phyloP scores from a whole-genome alignment of 352 stramenopile genomes.

The Pythium brassicae region DNA sequence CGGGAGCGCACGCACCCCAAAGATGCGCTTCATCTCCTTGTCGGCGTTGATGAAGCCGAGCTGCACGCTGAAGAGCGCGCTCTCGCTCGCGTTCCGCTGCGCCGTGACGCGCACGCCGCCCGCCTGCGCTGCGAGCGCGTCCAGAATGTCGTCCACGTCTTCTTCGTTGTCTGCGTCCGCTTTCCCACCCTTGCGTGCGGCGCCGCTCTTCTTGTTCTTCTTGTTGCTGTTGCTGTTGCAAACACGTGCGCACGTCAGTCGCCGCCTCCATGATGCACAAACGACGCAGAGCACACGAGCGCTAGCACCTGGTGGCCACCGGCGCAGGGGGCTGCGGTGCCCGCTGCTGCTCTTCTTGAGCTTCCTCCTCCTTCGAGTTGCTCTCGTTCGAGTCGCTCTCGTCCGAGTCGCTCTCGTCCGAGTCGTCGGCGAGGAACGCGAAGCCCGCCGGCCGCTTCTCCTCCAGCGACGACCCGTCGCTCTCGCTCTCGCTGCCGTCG shows the following conservation, averaged over 20 bases:
- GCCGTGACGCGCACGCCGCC: slow-evolving; percentile 31
- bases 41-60: slow-evolving; percentile 78
- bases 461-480: slow-evolving; percentile 15
- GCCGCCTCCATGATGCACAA: background rate
- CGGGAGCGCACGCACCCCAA: slow-evolving; percentile 67
- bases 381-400: slow-evolving; percentile 22
- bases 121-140: slow-evolving; percentile 47
- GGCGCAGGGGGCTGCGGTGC: slow-evolving; percentile 7
- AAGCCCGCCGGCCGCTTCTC: slow-evolving; percentile 64
- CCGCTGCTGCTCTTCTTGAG: slow-evolving; percentile 13
- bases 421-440: slow-evolving; percentile 65
- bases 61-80: slow-evolving; percentile 62
- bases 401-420: slow-evolving; percentile 38
- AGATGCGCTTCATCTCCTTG: slow-evolving; percentile 88
- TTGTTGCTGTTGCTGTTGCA: slow-evolving; percentile 30
- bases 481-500: background rate
- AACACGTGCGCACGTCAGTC: background rate
- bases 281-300: background rate
- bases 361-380: slow-evolving; percentile 15
- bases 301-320: slow-evolving; percentile 10
- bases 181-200: slow-evolving; percentile 9
- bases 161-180: slow-evolving; percentile 25
- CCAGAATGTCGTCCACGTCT: slow-evolving; percentile 64
- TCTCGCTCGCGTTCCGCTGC: slow-evolving; percentile 36
- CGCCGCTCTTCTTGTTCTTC: slow-evolving; percentile 29